These are phyloP conservation scores for Penicillium antarcticum DNA, from an alignment of 495 filamentous ascomycete species.

Conservation along the genomic window DNA sequence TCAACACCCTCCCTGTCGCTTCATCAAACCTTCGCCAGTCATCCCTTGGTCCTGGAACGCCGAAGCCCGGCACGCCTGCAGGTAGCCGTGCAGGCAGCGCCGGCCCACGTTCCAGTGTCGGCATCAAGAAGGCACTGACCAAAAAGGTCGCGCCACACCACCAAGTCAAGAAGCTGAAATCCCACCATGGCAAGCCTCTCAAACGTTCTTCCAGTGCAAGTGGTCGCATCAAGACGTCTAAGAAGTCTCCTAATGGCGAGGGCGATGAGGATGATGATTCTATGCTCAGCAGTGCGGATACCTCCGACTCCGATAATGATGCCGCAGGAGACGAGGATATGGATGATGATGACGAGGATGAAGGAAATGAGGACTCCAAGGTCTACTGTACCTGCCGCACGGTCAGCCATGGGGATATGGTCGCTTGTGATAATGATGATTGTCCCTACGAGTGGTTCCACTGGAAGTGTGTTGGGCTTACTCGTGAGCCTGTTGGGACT, in stretches of 20 bases:
- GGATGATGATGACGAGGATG: conserved; percentile 72
- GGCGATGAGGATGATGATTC: conserved; percentile 67
- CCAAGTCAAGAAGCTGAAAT: conserved; percentile 53
- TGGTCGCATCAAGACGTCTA: conserved; percentile 42
- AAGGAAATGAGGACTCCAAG: conserved; percentile 81
- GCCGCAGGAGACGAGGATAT: conserved; percentile 51
- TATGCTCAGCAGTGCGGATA: conserved; percentile 49
- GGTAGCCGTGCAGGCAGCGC: conserved; percentile 66
- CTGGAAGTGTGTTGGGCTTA: conserved; percentile 91
- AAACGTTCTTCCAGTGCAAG: conserved; percentile 51
- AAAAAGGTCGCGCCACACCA: conserved; percentile 70
- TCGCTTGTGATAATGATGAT: conserved; percentile 90
- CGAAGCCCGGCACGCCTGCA: conserved; percentile 69
- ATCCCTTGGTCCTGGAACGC: conserved; percentile 79
- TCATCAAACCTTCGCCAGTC: conserved; percentile 78
- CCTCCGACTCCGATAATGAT: conserved; percentile 43
- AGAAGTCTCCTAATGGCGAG: conserved; percentile 59
- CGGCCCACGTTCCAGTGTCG: conserved; percentile 51
- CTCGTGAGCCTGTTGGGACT: conserved; percentile 80
- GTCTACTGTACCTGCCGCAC: conserved; percentile 92
- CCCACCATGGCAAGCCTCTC: conserved; percentile 48
- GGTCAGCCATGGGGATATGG: conserved; percentile 96
- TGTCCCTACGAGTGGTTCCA: conserved; percentile 98
- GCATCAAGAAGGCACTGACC: conserved; percentile 49
- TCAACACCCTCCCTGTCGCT: conserved; percentile 62